Evolutionary conservation across 441 rosid genomes (phyloP), one percentile per base, ranked within the genome.

Genomic region (Flueggea neowawraea): DNA sequence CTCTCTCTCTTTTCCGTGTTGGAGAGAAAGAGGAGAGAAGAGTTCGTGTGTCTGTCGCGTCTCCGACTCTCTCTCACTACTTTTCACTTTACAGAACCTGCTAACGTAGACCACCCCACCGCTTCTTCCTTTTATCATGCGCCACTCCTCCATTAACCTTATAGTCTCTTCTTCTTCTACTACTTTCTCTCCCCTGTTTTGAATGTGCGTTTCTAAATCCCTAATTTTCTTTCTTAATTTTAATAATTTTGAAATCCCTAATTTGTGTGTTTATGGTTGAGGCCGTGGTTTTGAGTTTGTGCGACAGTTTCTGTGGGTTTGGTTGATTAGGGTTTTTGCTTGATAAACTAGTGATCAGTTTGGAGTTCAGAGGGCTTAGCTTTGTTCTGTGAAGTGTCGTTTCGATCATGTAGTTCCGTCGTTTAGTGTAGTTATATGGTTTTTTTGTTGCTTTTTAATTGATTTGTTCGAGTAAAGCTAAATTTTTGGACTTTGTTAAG

Each of bases 151-250:
- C 41, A 3, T 8, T 36, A 22, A 22, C 28, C 28, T 22, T 22
- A 22, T 22, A 22, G 41, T 4, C 41, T 1, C 41, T 36, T 36
- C 41, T 36, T 36, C 9, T 8, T 36, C 41, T 36, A 5, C 41
- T 36, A 5, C 41, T 5, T 36, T 36, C 9, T 36, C 41, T 36
- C 7, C 7, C 47, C 31, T 63, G 33, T 64, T 80, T 62, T 67
- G 54, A 66, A 74, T 60, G 81, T 69, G 44, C 67, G 84, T 68
- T 7, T 62, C 41, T 47, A 22, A 60, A 67, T 69, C 73, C 75
- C 73, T 58, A 69, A 49, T 72, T 22, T 43, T 41, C 17, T 12
- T 31, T 49, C 6, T 2, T 15, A 10, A n/a, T n/a, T n/a, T n/a
- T n/a, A n/a, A n/a, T n/a, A n/a, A n/a, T n/a, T n/a, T n/a, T 33